phyloP scores from a whole-genome alignment of 2,329 filamentous ascomycete genomes.

The Colletotrichum spinosum region DNA sequence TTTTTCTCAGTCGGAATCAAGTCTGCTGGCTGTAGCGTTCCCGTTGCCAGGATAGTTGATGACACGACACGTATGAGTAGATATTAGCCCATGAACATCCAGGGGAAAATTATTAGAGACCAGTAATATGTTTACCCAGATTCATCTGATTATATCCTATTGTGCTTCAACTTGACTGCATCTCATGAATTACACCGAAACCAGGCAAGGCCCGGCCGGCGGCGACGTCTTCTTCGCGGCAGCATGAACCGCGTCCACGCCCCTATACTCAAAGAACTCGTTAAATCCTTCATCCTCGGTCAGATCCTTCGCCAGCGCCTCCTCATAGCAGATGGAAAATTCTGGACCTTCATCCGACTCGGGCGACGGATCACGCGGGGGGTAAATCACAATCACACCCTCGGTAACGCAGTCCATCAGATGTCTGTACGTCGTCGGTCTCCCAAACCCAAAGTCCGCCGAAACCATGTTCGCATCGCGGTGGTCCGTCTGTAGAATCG shows the following conservation, averaged over 20 bases:
- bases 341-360: conserved; percentile 50
- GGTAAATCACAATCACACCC: conserved; percentile 47
- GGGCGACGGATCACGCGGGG: conserved; percentile 41
- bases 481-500: conserved; percentile 49
- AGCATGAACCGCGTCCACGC: conserved; percentile 41
- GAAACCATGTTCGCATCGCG: conserved; percentile 45
- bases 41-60: no score
- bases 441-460: conserved; percentile 52
- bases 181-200: neutral
- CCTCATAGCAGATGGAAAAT: conserved; percentile 51
- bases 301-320: conserved; percentile 44
- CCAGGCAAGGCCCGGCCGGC: neutral
- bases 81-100: no score
- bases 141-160: no score
- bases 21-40: no score
- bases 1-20: no score
- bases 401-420: conserved; percentile 45
- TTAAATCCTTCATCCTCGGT: conserved; percentile 50
- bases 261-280: conserved; percentile 52
- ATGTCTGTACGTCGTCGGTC: conserved; percentile 47
- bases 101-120: no score
- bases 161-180: neutral
- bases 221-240: neutral
- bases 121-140: no score
- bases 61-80: no score